Base-by-base conservation (phyloP, 73 alveolate species). In the Paramecium sonneborni region DNA sequence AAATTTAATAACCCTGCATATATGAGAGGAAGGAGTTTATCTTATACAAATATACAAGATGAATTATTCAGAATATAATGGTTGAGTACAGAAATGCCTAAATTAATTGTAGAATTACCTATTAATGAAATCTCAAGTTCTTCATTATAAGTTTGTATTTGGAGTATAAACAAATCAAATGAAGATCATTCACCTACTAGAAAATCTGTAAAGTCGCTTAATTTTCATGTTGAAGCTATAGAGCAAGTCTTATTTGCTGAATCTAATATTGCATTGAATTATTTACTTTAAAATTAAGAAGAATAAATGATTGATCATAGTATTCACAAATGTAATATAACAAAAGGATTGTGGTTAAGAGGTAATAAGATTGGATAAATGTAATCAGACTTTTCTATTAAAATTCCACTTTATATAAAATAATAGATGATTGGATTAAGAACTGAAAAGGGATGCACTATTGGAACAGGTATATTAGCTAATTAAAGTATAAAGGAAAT, bases 181-280 rank as follows among this genome's bases (percentile, higher is more conserved):
- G 90, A 79, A 21, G 90, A 79, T 79, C 76, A 39, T 44, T 79
- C 69, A 10, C 90, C 90, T 0, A 23, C 41, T 21, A 9, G 90
- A 43, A 37, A 37, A 18, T 79, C 90, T 10, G 44, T 79, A 0
- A 38, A 44, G 41, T 79, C 90, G 2, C 48, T 79, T 7, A 79
- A 44, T 24, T 43, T 38, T 24, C 28, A 24, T 15, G 41, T 24
- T 9, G 90, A 79, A 79, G 28, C 55, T 11, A 46, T 30, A 39
- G 90, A 79, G 14, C 32, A 46, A 21, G 44, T 41, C 28, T 18
- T 79, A 12, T 43, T 79, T 79, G 90, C 76, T 15, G 90, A 79
- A 79, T 23, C 76, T 30, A 30, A 79, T 44, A 38, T 79, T 6
- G 90, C 76, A 2, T 24, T 79, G 21, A 43, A 44, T 79, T 24